Conservation (phyloP, 192 early-diverging fungal species). For the Nowakowskiella sp. region DNA sequence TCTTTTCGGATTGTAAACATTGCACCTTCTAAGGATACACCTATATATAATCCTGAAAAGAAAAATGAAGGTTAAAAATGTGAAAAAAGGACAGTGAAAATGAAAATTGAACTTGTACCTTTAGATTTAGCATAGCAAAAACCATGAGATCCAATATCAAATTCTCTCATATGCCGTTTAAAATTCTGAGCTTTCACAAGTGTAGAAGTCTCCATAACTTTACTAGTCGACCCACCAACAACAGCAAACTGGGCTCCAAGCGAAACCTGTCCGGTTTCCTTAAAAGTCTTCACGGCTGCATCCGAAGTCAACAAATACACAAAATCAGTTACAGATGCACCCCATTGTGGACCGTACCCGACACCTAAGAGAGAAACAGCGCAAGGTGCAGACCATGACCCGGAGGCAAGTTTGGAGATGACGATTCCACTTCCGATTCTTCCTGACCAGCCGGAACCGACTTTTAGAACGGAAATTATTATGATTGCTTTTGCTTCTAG, state of each 20-base stretch:
- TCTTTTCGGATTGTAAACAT: constrained; percentile 75
- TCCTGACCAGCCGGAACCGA: constrained; percentile 81
- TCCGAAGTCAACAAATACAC: constrained; percentile 82
- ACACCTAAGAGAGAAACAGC: constrained; percentile 75
- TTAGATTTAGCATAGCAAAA: no score
- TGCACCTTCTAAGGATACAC: constrained; percentile 80
- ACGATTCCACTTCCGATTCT: constrained; percentile 80
- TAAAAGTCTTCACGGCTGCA: constrained; percentile 80
- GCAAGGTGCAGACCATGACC: constrained; percentile 74
- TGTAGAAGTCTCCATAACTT: no score
- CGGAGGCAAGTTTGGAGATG: constrained; percentile 33
- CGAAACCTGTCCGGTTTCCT: constrained; percentile 75
- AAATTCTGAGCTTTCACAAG: no score
- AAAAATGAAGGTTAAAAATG: no score
- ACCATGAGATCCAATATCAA: no score
- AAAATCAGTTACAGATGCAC: constrained; percentile 86
- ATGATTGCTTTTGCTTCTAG: constrained; percentile 71
- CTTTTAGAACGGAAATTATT: constrained; percentile 83
- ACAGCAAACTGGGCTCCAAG: constrained; percentile 73
- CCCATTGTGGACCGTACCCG: constrained; percentile 83
- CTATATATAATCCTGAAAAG: constrained; percentile 94
- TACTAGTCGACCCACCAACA: constrained; percentile 80
- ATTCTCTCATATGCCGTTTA: no score
- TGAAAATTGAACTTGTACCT: no score
- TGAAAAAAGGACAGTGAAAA: no score